Base-by-base conservation (phyloP, 2,329 filamentous ascomycete species). In the Pseudocercospora crystallina region DNA sequence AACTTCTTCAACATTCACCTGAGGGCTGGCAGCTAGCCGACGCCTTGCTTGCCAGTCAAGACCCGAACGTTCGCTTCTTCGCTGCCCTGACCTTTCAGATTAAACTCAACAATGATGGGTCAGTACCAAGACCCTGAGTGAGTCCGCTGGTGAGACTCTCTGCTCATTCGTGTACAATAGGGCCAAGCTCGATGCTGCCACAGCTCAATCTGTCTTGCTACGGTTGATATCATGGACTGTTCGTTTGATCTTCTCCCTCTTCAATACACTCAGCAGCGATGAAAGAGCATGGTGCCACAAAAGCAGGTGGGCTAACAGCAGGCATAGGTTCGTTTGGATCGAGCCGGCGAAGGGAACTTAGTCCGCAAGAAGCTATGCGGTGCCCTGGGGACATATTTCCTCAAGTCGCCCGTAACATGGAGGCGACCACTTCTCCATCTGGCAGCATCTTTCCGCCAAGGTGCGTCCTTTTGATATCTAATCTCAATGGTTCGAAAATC, bases 61-160 rank as follows among this genome's bases (percentile, higher is more conserved):
- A 89, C 59, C 81, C 87, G 54, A 86, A 91, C 62, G 83, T 94
- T 60, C 86, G 87, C 58, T 97, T 97, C 72, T 96, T 95, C 67
- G 94, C 90, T 11, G 92, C 91, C 29, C 78, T 96, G 52, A 97
- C 92, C 0, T 86, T 96, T 59, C 95, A 90, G 43, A 84, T 97
- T 62, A 99, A 97, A 73, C 82, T 97, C 51, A 96, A 97, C 67
- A 65, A 65, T 64, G 62, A 68, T 58, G 67, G 64, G 64, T 67
- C 59, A 63, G 65, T 67, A 54, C 42, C 54, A 45, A 40, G 59
- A 58, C 58, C 59, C 54, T 64, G 62, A 65, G 62, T 65, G 60
- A 65, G 62, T 26, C 47, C 49, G 47, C 41, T 53, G 58, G 51
- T 65, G 59, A 54, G 57, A 51, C 45, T 57, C 37, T 58, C 44